Base-by-base conservation (phyloP, 2,329 filamentous ascomycete genomes). In the Nakataea oryzae region DNA sequence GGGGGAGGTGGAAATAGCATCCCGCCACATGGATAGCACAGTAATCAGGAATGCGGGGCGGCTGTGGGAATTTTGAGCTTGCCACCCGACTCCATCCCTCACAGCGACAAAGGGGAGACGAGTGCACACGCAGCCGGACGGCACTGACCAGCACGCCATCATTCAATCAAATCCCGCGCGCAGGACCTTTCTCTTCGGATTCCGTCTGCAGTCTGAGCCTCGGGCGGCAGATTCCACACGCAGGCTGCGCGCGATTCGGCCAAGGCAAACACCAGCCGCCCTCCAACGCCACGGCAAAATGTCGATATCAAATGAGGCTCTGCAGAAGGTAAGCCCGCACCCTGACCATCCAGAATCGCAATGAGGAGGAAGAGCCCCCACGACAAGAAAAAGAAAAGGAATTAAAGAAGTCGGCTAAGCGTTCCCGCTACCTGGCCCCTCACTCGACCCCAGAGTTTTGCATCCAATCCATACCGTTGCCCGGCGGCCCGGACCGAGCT, bases 231-330 rank as follows among this genome's bases (percentile, higher is more conserved):
- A 50, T 3, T 50, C 21, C 21, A 50, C 41, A n/a, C 7, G 21
- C 41, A 5, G 11, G 30, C 30, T 30, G 30, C 30, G 30, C 30
- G 30, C 30, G 30, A 30, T 30, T 30, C 30, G 30, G 30, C 5
- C 6, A 24, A 50, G 2, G 24, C 41, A 50, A 50, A n/a, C 41
- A 24, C 21, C n/a, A n/a, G n/a, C n/a, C n/a, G 8, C 41, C 41
- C 24, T n/a, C 41, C 17, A 47, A 29, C 17, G 21, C 21, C 26
- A 54, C 58, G 28, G 30, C 70, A 83, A 69, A 60, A 97, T 97
- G 93, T 91, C 93, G 62, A 95, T 97, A 69, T 88, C 93, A 61
- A 96, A 96, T 71, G 91, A 96, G 78, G 92, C 93, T 63, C 80
- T 97, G 66, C 90, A 96, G 74, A 96, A 97, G 88, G 93, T 93